Percentiles rank a stretch among this genome's conserved stretches.
These are phyloP conservation scores for Paracorniculantispora psalliotae DNA, from an alignment of 2,329 filamentous ascomycete species.

Conservation along the genomic window DNA sequence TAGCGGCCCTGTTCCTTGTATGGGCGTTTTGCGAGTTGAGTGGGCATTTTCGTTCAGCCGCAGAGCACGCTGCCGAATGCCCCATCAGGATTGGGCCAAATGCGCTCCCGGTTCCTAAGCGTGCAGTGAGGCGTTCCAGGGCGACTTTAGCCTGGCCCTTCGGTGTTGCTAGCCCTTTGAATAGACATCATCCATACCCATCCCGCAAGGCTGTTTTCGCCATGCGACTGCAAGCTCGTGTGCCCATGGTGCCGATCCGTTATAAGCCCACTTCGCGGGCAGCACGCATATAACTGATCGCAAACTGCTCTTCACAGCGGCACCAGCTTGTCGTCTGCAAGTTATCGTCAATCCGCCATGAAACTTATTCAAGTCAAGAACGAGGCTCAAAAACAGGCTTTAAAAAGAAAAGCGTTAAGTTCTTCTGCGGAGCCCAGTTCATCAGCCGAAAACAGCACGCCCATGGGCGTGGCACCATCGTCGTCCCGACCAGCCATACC, in stretches of 20 bases:
- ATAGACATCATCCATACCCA: background rate
- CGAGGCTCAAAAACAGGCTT: background rate
- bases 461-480: background rate
- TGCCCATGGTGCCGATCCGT: constrained; percentile 1
- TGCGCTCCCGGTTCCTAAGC: background rate
- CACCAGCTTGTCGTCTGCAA: background rate
- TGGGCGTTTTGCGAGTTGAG: background rate
- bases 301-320: background rate
- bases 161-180: background rate
- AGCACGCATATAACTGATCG: background rate
- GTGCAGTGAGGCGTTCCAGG: constrained; percentile 2
- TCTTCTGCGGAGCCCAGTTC: background rate
- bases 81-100: constrained; percentile 6
- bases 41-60: constrained; percentile 6
- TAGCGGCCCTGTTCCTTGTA: background rate
- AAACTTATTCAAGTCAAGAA: too few relatives aligned
- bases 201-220: constrained; percentile 11
- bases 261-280: background rate
- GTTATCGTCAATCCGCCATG: background rate
- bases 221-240: constrained; percentile 5
- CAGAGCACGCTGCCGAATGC: constrained; percentile 1
- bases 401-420: background rate
- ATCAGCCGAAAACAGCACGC: background rate
- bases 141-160: background rate
- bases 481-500: background rate